phyloP scores from a whole-genome alignment of 1,284 basidiomycete genomes.

The Albatrellus sp. region DNA sequence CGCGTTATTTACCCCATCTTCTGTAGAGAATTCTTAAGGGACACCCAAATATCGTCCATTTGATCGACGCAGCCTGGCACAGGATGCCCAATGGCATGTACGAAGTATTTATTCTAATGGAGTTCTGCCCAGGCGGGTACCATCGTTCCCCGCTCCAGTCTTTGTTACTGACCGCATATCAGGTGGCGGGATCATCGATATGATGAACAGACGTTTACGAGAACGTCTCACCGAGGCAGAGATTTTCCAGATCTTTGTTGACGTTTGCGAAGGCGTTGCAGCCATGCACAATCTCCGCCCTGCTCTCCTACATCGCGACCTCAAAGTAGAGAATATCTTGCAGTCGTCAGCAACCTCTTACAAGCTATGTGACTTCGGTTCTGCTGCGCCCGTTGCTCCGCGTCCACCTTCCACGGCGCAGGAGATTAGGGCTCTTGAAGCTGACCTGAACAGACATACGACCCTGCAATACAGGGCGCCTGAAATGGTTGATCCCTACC shows the following conservation, averaged over 20 bases:
- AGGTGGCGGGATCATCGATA: constrained; percentile 98
- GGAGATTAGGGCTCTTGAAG: constrained; percentile 80
- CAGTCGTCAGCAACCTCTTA: constrained; percentile 66
- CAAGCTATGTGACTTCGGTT: constrained; percentile 98
- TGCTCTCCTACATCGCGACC: constrained; percentile 88
- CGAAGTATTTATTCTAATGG: constrained; percentile 99
- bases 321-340: constrained; percentile 98
- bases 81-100: constrained; percentile 71
- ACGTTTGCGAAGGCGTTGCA: constrained; percentile 87
- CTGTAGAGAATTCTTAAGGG: constrained; percentile 72
- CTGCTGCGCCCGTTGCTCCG: constrained; percentile 64
- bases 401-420: constrained; percentile 63
- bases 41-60: constrained; percentile 86
- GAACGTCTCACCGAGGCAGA: constrained; percentile 91
- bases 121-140: constrained; percentile 67
- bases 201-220: constrained; percentile 93
- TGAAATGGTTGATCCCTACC: constrained; percentile 93
- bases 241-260: constrained; percentile 95
- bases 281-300: constrained; percentile 92
- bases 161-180: constrained; percentile 6
- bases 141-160: not conserved
- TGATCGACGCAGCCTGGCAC: constrained; percentile 90
- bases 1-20: constrained; percentile 17
- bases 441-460: constrained; percentile 89
- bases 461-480: constrained; percentile 94